Conservation (phyloP, 2,329 filamentous ascomycete genomes). For the Colletotrichum tanaceti region DNA sequence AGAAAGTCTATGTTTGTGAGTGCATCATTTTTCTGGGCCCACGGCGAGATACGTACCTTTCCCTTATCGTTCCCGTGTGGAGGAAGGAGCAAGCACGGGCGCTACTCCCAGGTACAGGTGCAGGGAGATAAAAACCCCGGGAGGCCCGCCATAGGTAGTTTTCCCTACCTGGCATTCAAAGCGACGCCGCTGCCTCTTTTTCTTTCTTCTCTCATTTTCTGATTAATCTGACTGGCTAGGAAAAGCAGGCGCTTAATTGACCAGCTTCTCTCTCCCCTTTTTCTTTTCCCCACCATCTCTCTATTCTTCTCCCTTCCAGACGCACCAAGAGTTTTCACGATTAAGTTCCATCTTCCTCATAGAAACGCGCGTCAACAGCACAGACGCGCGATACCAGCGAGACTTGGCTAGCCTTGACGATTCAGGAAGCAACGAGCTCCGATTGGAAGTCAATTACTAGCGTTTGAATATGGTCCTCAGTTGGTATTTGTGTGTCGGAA, state of each 20-base stretch:
- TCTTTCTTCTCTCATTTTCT: background rate
- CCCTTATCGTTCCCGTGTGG: background rate
- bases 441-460: too few species aligned
- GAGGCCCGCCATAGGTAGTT: conserved; percentile 5
- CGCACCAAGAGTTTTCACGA: too few species aligned
- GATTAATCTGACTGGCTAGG: conserved; percentile 14
- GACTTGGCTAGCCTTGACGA: too few species aligned
- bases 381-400: too few species aligned
- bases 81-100: conserved; percentile 12
- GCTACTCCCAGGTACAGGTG: conserved; percentile 2
- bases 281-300: background rate
- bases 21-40: conserved; percentile 34
- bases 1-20: conserved; percentile 40
- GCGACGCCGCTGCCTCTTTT: background rate
- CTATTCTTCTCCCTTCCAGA: background rate
- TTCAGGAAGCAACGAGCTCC: too few species aligned
- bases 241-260: background rate
- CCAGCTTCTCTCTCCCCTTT: too few species aligned
- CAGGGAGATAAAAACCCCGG: conserved; percentile 32
- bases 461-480: too few species aligned
- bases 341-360: background rate
- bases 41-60: conserved; percentile 30
- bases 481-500: too few species aligned
- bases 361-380: too few species aligned
- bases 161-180: background rate